Conservation (phyloP, 2,329 filamentous ascomycete genomes). For the Atkinsonella hypoxylon region DNA sequence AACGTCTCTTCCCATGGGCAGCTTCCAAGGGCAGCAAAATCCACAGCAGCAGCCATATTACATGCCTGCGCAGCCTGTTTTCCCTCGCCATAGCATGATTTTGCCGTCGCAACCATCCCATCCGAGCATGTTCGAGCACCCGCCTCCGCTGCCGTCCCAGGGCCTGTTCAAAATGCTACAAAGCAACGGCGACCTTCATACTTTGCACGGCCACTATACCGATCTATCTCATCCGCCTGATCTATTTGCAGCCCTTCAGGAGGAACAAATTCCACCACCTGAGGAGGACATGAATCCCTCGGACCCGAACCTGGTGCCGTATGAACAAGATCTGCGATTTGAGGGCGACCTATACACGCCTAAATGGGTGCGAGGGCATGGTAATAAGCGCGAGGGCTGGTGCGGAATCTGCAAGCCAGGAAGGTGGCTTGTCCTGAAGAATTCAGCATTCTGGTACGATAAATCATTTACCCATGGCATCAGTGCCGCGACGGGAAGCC, state of each 20-base stretch:
- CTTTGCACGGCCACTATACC: constrained; percentile 56
- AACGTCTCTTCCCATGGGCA: constrained; percentile 38
- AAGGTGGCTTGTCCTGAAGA: constrained; percentile 78
- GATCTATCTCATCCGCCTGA: constrained; percentile 67
- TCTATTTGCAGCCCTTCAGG: constrained; percentile 61
- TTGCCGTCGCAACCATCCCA: constrained; percentile 36
- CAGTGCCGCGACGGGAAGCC: constrained; percentile 65
- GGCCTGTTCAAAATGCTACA: constrained; percentile 63
- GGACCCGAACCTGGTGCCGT: constrained; percentile 63
- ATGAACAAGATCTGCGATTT: constrained; percentile 69
- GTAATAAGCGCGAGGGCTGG: constrained; percentile 82
- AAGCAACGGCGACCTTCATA: constrained; percentile 60
- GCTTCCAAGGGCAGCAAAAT: constrained; percentile 30
- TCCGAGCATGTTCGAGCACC: constrained; percentile 43
- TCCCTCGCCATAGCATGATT: constrained; percentile 46
- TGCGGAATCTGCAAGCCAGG: constrained; percentile 81
- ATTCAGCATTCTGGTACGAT: constrained; percentile 88
- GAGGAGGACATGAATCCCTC: constrained; percentile 72
- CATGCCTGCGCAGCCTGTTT: constrained; percentile 38
- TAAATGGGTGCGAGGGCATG: constrained; percentile 71
- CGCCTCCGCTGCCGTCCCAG: constrained; percentile 55
- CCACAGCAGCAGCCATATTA: constrained; percentile 36
- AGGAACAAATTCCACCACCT: constrained; percentile 62
- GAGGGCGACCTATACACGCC: constrained; percentile 76
- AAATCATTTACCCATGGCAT: constrained; percentile 85